These are phyloP conservation scores for Penicillium fuscoglaucum DNA, from an alignment of 2,329 filamentous ascomycete genomes.

Conservation along the genomic window DNA sequence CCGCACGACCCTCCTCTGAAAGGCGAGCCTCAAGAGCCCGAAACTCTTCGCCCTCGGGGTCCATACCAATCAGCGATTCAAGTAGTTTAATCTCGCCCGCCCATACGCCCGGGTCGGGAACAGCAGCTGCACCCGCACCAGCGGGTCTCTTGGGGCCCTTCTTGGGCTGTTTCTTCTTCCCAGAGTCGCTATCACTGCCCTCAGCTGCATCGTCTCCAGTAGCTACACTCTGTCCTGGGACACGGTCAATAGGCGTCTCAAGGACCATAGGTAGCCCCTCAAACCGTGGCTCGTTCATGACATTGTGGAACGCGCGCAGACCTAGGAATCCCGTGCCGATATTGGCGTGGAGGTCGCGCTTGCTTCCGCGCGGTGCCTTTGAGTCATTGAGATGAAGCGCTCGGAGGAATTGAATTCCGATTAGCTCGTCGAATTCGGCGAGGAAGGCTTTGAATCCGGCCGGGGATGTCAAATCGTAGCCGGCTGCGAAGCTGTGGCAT, in stretches of 20 bases:
- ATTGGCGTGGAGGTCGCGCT: constrained; percentile 89
- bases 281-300: constrained; percentile 80
- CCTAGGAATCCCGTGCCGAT: constrained; percentile 95
- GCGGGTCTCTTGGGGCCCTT: constrained; percentile 24
- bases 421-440: constrained; percentile 70
- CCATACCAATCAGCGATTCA: constrained; percentile 82
- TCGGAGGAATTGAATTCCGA: constrained; percentile 76
- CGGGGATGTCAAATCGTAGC: constrained; percentile 81
- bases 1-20: constrained; percentile 65
- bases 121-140: constrained; percentile 36
- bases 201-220: constrained; percentile 22
- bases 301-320: constrained; percentile 81
- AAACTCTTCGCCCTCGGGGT: constrained; percentile 74
- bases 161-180: constrained; percentile 26
- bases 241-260: constrained; percentile 87
- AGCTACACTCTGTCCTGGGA: constrained; percentile 42
- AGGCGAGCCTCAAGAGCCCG: constrained; percentile 63
- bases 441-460: constrained; percentile 73
- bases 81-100: constrained; percentile 92
- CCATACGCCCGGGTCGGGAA: constrained; percentile 83
- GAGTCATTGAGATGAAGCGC: constrained; percentile 94
- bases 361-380: constrained; percentile 80
- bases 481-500: constrained; percentile 92
- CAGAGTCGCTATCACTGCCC: constrained; percentile 18
- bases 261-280: constrained; percentile 84